Base-by-base conservation (phyloP, 306 rosid species). In the Carpinus fangiana region DNA sequence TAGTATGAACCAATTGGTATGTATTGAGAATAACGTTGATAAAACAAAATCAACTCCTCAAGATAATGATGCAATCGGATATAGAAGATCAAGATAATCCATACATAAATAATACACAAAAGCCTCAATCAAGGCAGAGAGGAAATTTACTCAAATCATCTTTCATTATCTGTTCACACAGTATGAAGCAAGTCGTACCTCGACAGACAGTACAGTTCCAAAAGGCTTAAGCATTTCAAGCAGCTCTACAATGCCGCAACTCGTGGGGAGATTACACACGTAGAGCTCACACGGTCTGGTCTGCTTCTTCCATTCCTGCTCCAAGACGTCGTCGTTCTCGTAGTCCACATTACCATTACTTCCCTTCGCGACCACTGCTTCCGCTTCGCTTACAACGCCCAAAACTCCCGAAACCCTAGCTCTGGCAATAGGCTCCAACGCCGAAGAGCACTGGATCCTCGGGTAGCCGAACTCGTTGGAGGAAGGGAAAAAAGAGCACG, bases 241-340 rank as follows among this genome's bases (percentile, higher is more conserved):
- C 57, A 92, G 79, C 36, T 90, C 88, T 1, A 83, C 79, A 23
- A 80, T 38, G 52, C 84, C 97, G 66, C 72, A 84, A 76, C 84
- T 92, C 73, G 89, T 81, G 0, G 94, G 97, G 8, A 92, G 75
- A 84, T 92, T 92, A 79, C 94, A 92, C 0, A 88, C 92, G 57
- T 90, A 92, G 0, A 92, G 48, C 65, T 88, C 89, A 57, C 89
- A 88, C 4, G 91, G 84, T 62, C 78, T 83, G 70, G 73, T 20
- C 31, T 0, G 79, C 18, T 78, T 82, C 62, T 60, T 76, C 72
- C 7, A 65, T 61, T 78, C 80, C 56, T 71, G 45, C 8, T 46
- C 78, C 7, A 82, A 71, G 76, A 20, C 77, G 51, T 34, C 75
- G 60, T 78, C 88, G 14, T 80, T 72, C 71, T 54, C n/a, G 16